Conservation (phyloP, 108 stramenopile species). For the Pseudonitzschia multiseries region DNA sequence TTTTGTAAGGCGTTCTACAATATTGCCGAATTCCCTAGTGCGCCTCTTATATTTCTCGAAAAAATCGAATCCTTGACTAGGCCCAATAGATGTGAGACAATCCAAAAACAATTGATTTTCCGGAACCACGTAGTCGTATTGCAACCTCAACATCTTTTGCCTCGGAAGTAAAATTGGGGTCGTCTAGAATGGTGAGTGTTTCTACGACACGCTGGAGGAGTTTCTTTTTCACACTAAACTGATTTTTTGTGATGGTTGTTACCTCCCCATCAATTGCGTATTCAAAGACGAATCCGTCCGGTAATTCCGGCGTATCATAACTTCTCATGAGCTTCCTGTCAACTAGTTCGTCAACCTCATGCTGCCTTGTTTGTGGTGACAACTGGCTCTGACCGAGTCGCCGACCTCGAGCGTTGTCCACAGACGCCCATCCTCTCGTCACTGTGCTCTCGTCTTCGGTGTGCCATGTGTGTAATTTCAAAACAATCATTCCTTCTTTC, state of each 20-base stretch:
- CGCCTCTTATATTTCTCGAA: background rate
- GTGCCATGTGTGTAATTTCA: constrained; percentile 59
- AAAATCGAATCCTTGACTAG: constrained; percentile 3
- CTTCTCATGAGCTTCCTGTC: constrained; percentile 22
- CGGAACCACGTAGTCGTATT: constrained; percentile 57
- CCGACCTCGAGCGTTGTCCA: constrained; percentile 36
- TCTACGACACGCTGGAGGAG: constrained; percentile 41
- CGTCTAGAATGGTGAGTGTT: constrained; percentile 59
- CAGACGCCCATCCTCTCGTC: constrained; percentile 44
- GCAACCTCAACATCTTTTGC: constrained; percentile 65
- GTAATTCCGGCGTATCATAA: constrained; percentile 35
- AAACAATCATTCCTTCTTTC: constrained; percentile 68
- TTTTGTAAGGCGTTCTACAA: constrained; percentile 1
- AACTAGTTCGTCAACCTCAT: background rate
- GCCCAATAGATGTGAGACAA: constrained; percentile 80
- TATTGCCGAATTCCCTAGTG: background rate
- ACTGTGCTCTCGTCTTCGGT: constrained; percentile 25
- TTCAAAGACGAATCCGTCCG: constrained; percentile 64
- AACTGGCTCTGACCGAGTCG: constrained; percentile 1
- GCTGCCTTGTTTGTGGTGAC: background rate
- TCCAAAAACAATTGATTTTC: constrained; percentile 36
- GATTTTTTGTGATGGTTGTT: constrained; percentile 38
- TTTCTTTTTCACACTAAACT: constrained; percentile 45
- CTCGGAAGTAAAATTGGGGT: constrained; percentile 39
- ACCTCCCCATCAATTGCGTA: constrained; percentile 66